Evolutionary conservation across 345 rosid species (phyloP).

Genomic region (Ceriops tagal): DNA sequence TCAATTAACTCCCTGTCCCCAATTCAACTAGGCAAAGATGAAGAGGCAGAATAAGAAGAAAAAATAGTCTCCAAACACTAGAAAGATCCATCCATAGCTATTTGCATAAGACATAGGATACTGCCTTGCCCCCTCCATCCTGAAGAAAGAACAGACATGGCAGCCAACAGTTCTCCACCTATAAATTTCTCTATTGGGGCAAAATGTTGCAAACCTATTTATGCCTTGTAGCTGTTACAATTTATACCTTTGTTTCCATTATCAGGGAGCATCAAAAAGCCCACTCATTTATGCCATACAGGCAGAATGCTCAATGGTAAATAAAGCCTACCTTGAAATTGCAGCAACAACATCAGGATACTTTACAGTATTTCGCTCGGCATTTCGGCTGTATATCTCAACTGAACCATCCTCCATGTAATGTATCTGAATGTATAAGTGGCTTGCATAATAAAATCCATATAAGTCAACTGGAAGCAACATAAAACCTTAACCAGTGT

Average conservation of each 20-base stretch:
- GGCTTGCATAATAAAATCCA: not conserved
- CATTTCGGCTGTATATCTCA: constrained; percentile 94
- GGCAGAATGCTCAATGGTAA: not conserved
- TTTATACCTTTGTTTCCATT: too few relatives aligned
- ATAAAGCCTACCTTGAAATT: constrained; percentile 54
- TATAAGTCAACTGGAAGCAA: not conserved
- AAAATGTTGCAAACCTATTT: too few relatives aligned
- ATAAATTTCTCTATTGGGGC: too few relatives aligned
- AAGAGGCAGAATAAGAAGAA: too few relatives aligned
- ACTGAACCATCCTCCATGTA: constrained; percentile 79
- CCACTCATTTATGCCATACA: not conserved
- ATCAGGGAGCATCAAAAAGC: not conserved
- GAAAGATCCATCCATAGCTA: too few relatives aligned
- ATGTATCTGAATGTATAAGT: constrained; percentile 55
- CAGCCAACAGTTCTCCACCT: too few relatives aligned
- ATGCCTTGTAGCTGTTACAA: not conserved
- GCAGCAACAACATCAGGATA: constrained; percentile 81
- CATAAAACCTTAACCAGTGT: constrained; percentile 7
- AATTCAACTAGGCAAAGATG: too few relatives aligned
- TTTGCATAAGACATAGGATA: too few relatives aligned
- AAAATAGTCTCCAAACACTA: too few relatives aligned
- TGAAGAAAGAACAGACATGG: too few relatives aligned
- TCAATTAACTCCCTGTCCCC: too few relatives aligned
- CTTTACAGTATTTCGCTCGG: constrained; percentile 86
- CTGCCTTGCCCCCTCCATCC: too few relatives aligned